These are phyloP conservation scores for Clonostachys sp. DNA, from an alignment of 2,329 filamentous ascomycete genomes.

Conservation along the genomic window DNA sequence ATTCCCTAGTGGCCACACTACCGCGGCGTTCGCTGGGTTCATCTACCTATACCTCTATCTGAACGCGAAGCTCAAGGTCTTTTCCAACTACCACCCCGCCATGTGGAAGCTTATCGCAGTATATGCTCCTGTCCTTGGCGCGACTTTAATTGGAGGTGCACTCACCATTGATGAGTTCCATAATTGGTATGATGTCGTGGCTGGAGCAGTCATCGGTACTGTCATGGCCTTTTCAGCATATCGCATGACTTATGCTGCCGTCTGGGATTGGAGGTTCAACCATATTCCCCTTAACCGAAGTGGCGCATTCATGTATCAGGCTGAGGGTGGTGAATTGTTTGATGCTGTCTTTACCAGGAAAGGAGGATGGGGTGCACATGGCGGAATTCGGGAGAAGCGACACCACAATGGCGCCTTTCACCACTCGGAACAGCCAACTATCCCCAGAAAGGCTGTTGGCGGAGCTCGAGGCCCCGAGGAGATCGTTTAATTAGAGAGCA, in stretches of 20 bases:
- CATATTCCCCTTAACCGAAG: slow-evolving; percentile 61
- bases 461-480: no score
- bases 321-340: slow-evolving; percentile 38
- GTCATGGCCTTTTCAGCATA: slow-evolving; percentile 61
- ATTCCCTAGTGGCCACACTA: slow-evolving; percentile 70
- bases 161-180: slow-evolving; percentile 71
- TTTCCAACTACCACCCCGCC: slow-evolving; percentile 65
- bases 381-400: neutral
- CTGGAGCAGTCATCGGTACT: slow-evolving; percentile 61
- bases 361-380: slow-evolving; percentile 53
- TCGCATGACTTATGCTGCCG: slow-evolving; percentile 61
- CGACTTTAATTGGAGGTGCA: slow-evolving; percentile 62
- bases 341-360: slow-evolving; percentile 53
- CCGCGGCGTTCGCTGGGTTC: slow-evolving; percentile 68
- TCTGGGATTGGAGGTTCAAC: slow-evolving; percentile 64
- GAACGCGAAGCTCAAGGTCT: slow-evolving; percentile 75
- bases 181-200: slow-evolving; percentile 71
- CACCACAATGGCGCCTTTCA: no score
- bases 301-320: slow-evolving; percentile 46
- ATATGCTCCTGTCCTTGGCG: slow-evolving; percentile 63
- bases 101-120: slow-evolving; percentile 69
- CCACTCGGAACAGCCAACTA: no score
- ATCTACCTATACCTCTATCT: slow-evolving; percentile 69
- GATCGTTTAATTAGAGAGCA: no score
- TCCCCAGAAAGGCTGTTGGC: no score